Percentiles rank a stretch among this genome's conserved stretches.
Conservation (phyloP, 1,284 basidiomycete species). For the Vanrija sp. region DNA sequence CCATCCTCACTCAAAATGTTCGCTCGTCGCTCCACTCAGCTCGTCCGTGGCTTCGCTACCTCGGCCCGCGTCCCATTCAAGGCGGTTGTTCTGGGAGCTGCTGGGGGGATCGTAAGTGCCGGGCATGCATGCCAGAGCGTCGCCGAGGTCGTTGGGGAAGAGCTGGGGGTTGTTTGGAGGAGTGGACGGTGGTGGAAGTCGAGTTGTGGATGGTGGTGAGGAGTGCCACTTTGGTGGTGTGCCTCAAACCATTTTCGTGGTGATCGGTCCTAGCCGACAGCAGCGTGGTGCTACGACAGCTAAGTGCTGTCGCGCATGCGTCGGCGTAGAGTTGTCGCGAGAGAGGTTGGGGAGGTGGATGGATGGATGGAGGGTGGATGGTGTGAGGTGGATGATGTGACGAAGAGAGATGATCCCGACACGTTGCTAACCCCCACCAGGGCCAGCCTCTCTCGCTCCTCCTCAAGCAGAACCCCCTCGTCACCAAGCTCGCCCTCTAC, state of each 20-base stretch:
- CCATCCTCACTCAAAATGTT: conserved; percentile 31
- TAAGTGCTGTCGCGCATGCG: too few species aligned
- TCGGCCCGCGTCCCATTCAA: conserved; percentile 44
- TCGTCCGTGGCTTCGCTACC: conserved; percentile 45
- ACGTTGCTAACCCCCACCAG: conserved; percentile 8
- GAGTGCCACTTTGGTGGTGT: too few species aligned
- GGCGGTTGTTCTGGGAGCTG: conserved; percentile 50
- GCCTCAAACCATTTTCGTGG: too few species aligned
- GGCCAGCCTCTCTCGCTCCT: conserved; percentile 89
- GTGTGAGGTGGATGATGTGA: too few species aligned
- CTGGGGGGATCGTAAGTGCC: conserved; percentile 60
- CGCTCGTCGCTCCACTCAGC: conserved; percentile 25
- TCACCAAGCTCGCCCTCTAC: conserved; percentile 82
- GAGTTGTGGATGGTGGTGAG: background rate
- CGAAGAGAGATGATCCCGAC: background rate
- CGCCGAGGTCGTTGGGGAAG: background rate
- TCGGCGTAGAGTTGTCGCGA: too few species aligned
- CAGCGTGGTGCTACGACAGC: too few species aligned
- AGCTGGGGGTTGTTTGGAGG: background rate
- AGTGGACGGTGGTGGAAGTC: background rate
- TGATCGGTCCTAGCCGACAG: too few species aligned
- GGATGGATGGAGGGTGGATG: too few species aligned
- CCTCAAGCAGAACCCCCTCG: conserved; percentile 75
- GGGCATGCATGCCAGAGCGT: background rate
- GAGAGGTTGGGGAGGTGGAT: too few species aligned